Conservation (phyloP, 768 basidiomycete genomes). For the Suillus clintonianus region DNA sequence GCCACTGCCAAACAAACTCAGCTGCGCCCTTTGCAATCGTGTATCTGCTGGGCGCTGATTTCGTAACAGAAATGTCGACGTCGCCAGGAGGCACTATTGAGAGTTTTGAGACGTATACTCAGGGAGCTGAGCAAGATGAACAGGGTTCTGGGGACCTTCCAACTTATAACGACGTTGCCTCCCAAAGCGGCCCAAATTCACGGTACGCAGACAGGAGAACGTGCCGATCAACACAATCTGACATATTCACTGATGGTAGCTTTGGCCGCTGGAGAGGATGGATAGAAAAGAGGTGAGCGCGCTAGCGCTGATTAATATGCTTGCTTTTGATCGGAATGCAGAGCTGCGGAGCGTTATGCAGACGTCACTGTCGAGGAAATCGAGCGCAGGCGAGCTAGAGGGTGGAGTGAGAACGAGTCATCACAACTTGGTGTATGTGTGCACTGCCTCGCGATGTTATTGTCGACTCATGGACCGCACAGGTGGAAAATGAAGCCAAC, state of each 20-base stretch:
- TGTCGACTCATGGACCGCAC: slow-evolving; percentile 5
- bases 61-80: neutral
- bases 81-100: slow-evolving; percentile 15
- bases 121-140: slow-evolving; percentile 43
- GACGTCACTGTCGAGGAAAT: slow-evolving; percentile 64
- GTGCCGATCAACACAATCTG: neutral
- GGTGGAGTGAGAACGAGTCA: slow-evolving; percentile 61
- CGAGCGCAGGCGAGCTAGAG: slow-evolving; percentile 57
- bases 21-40: neutral
- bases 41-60: neutral
- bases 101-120: slow-evolving; percentile 27
- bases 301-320: neutral
- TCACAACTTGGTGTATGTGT: slow-evolving; percentile 18
- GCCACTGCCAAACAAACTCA: neutral
- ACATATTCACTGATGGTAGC: slow-evolving; percentile 39
- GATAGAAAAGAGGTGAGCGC: slow-evolving; percentile 80
- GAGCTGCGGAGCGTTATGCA: slow-evolving; percentile 82
- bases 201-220: slow-evolving; percentile 47
- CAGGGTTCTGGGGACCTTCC: slow-evolving; percentile 60
- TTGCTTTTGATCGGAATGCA: slow-evolving; percentile 28
- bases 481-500: slow-evolving; percentile 9
- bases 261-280: slow-evolving; percentile 86
- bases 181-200: slow-evolving; percentile 79
- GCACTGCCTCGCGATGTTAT: neutral
- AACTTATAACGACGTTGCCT: slow-evolving; percentile 78